Evolutionary conservation across 768 basidiomycete genomes (phyloP).

Genomic region (Kwoniella botswanensis): DNA sequence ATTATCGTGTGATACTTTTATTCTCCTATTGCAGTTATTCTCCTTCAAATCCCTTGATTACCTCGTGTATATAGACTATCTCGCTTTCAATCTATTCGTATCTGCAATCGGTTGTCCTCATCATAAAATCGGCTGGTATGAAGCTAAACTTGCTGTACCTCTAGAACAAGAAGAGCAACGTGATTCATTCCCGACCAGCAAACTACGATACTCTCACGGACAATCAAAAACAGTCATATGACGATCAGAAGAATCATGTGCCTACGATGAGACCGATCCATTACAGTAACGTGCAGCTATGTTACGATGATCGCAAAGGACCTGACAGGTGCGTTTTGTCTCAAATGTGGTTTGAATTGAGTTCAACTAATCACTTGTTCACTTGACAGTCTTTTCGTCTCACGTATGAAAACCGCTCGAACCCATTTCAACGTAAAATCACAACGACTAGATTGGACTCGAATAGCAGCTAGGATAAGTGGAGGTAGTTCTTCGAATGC

Average conservation of each 20-base stretch:
- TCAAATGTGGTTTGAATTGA: neutral
- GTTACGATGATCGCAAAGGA: conserved; percentile 41
- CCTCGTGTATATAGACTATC: neutral
- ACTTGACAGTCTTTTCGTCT: conserved; percentile 44
- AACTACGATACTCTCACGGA: conserved; percentile 33
- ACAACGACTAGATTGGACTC: conserved; percentile 39
- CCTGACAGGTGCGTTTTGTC: conserved; percentile 22
- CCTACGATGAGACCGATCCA: conserved; percentile 46
- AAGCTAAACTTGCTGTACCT: neutral
- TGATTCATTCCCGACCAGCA: conserved; percentile 37
- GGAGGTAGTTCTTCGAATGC: conserved; percentile 24
- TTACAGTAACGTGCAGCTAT: conserved; percentile 56
- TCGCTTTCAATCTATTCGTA: too few relatives aligned
- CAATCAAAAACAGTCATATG: conserved; percentile 33
- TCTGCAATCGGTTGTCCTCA: neutral
- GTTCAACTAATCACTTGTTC: neutral
- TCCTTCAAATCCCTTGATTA: neutral
- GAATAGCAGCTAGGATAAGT: conserved; percentile 47
- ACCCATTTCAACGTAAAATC: conserved; percentile 41
- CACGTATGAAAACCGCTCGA: conserved; percentile 42
- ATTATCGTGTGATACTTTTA: neutral
- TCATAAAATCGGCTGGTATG: too few relatives aligned
- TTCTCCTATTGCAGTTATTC: neutral
- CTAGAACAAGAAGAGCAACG: conserved; percentile 42
- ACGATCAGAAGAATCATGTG: conserved; percentile 34